Evolutionary conservation across 495 filamentous ascomycete genomes (phyloP), one percentile per base, ranked within the genome.

Genomic region (Aspergillus kassunensis): DNA sequence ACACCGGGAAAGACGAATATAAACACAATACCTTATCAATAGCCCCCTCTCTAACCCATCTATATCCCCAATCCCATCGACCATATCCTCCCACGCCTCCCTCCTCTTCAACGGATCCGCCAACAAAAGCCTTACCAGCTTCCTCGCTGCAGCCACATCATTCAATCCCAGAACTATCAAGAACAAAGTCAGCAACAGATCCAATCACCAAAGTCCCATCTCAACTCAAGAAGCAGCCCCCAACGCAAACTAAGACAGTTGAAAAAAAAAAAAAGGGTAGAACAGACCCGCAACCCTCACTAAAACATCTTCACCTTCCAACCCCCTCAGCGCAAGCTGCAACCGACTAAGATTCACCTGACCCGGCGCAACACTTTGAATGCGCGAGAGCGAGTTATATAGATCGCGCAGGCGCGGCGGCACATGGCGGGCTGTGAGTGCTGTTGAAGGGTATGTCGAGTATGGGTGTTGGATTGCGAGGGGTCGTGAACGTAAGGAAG

Each of bases 261-360:
- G 10, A 30, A 11, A 3, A 16, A 19, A 7, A 40, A 25, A 24
- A 4, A 43, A 20, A 20, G 11, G 19, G 18, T 37, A 30, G 24
- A 39, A 71, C 73, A 41, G 44, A 84, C 76, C 69, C 55, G 82
- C 91, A 63, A 97, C 75, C 30, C 92, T 74, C 57, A 90, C 80
- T n/a, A 87, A 78, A 27, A 77, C 72, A 49, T 72, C 60, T 34
- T 97, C 49, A 2, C 87, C 80, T 57, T 87, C 81, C 55, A 96
- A 71, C 6, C 89, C 89, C 43, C 85, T 78, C 62, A 90, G 66
- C 15, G 90, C 92, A 57, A 97, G 77, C 60, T 89, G 84, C 45
- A 97, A 63, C 57, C 89, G 81, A 50, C 87, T 86, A 18, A 87
- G 73, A 67, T 89, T 88, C 51, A 91, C 78, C 64, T 84, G 82